Conservation (phyloP, 1,139 yeast species). For the Ogataea hybrid region DNA sequence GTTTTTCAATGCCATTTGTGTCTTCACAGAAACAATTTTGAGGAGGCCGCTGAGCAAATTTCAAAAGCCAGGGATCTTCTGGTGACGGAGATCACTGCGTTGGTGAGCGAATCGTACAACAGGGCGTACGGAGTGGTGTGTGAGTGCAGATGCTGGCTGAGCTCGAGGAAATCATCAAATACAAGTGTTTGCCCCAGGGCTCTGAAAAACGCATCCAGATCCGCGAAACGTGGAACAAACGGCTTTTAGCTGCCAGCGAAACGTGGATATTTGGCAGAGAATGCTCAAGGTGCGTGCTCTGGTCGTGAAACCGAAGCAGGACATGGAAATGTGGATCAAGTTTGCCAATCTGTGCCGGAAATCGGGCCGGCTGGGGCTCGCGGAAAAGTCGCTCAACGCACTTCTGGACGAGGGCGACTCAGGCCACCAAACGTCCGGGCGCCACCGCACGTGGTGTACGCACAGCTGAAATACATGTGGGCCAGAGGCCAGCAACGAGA, state of each 20-base stretch:
- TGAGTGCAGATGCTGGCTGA: slow-evolving; percentile 97
- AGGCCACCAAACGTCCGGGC: slow-evolving; percentile 51
- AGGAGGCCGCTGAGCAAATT: slow-evolving; percentile 77
- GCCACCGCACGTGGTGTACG: slow-evolving; percentile 95
- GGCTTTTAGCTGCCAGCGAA: slow-evolving; percentile 88
- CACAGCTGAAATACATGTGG: slow-evolving; percentile 97
- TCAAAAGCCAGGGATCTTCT: slow-evolving; percentile 81
- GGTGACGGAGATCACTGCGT: slow-evolving; percentile 90
- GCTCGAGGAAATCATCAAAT: slow-evolving; percentile 88
- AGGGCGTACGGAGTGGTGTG: slow-evolving; percentile 96
- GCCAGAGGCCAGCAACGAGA: slow-evolving; percentile 87
- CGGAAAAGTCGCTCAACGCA: slow-evolving; percentile 85
- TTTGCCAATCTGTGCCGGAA: slow-evolving; percentile 95
- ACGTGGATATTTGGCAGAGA: slow-evolving; percentile 98
- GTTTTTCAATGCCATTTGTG: slow-evolving; percentile 85
- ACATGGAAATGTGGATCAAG: slow-evolving; percentile 97
- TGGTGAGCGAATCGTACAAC: slow-evolving; percentile 93
- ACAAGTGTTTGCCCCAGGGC: slow-evolving; percentile 79
- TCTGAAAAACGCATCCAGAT: slow-evolving; percentile 75
- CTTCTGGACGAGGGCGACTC: slow-evolving; percentile 57
- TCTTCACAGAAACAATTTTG: slow-evolving; percentile 83
- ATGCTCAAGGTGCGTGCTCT: slow-evolving; percentile 90
- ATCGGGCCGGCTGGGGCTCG: slow-evolving; percentile 86
- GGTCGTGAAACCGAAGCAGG: slow-evolving; percentile 93
- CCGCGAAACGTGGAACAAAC: slow-evolving; percentile 91